phyloP scores from a whole-genome alignment of 2,329 filamentous ascomycete genomes.

The Byssochlamys sp. region DNA sequence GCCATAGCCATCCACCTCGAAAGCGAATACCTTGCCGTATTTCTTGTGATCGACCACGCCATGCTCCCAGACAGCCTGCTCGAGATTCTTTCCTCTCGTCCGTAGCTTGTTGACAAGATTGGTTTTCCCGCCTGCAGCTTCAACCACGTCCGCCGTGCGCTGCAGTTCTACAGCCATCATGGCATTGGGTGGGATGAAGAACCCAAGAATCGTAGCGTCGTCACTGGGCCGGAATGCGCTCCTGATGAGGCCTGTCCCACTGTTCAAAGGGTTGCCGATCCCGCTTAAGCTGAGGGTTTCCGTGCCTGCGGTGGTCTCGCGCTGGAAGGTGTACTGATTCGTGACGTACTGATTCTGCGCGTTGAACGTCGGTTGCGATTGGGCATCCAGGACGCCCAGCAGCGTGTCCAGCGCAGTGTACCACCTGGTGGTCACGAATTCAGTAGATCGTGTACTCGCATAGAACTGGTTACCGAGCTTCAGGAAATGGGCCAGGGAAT shows the following conservation, averaged over 20 bases:
- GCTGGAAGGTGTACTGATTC: slow-evolving; percentile 82
- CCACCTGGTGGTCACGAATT: slow-evolving; percentile 73
- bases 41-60: slow-evolving; percentile 51
- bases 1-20: slow-evolving; percentile 57
- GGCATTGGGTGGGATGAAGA: slow-evolving; percentile 89
- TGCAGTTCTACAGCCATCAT: slow-evolving; percentile 88
- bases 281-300: slow-evolving; percentile 78
- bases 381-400: slow-evolving; percentile 63
- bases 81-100: slow-evolving; percentile 55
- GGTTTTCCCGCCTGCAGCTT: slow-evolving; percentile 45
- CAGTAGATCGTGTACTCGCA: slow-evolving; percentile 64
- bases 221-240: slow-evolving; percentile 92
- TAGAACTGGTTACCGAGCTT: slow-evolving; percentile 78
- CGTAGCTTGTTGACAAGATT: slow-evolving; percentile 42
- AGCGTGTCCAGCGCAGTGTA: slow-evolving; percentile 65
- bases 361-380: slow-evolving; percentile 74
- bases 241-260: slow-evolving; percentile 72
- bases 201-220: slow-evolving; percentile 86
- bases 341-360: slow-evolving; percentile 53
- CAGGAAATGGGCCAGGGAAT: slow-evolving; percentile 87
- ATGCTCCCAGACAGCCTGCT: slow-evolving; percentile 71
- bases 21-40: slow-evolving; percentile 54
- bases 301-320: slow-evolving; percentile 69
- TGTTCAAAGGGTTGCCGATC: slow-evolving; percentile 81
- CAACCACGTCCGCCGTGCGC: slow-evolving; percentile 62